Conservation (phyloP, 164 flowering plant species). For the Umbilicus rupestris region DNA sequence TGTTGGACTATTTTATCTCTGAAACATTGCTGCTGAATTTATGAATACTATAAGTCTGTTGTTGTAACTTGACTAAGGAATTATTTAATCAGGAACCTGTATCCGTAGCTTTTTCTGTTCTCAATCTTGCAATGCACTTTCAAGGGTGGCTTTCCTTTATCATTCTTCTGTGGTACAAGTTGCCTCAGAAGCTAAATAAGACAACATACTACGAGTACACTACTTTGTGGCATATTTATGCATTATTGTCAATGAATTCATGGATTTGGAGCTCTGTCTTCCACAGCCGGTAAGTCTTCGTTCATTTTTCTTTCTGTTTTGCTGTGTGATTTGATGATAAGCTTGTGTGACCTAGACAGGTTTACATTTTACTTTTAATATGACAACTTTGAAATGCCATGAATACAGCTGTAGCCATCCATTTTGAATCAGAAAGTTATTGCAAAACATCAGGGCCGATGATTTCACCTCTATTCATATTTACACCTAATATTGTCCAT, state of each 20-base stretch:
- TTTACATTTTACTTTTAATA: neutral
- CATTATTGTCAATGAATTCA: constrained; percentile 63
- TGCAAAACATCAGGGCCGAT: no score
- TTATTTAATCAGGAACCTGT: constrained; percentile 26
- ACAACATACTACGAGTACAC: constrained; percentile 62
- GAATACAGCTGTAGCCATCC: no score
- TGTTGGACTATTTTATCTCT: constrained; percentile 7
- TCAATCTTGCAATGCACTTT: constrained; percentile 81
- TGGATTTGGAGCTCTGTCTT: constrained; percentile 95
- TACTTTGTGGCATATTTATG: constrained; percentile 73
- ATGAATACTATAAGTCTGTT: neutral
- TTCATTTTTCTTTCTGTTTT: neutral
- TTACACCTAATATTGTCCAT: no score
- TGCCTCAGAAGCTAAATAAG: constrained; percentile 54
- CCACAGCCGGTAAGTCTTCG: constrained; percentile 58
- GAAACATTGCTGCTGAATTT: constrained; percentile 1
- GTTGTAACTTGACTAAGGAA: constrained; percentile 5
- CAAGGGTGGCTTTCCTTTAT: constrained; percentile 90
- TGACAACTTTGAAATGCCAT: no score
- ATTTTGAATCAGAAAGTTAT: no score
- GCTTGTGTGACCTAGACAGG: neutral
- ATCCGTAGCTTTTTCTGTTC: constrained; percentile 66
- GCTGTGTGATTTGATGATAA: neutral
- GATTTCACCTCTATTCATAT: no score
- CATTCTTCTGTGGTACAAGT: constrained; percentile 62